Evolutionary conservation across 1,139 yeast genomes (phyloP).

Genomic region (Sugiyamaella novakii): DNA sequence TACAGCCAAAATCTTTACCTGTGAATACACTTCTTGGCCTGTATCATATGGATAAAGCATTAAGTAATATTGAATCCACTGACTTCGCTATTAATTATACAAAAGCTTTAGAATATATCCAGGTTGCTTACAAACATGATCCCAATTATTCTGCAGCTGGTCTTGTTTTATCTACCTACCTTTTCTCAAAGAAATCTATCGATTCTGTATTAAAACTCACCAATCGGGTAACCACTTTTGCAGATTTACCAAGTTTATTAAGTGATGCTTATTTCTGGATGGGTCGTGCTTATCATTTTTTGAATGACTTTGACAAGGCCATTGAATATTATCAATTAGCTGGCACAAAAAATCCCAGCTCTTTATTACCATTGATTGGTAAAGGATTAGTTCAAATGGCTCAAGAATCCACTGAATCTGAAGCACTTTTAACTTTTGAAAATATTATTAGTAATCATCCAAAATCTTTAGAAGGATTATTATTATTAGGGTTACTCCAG

Average conservation of each 20-base stretch:
- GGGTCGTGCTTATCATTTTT: constrained; percentile 71
- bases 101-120: constrained; percentile 42
- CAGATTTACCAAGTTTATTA: constrained; percentile 48
- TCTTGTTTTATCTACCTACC: constrained; percentile 54
- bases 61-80: constrained; percentile 42
- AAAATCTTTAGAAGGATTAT: constrained; percentile 65
- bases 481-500: constrained; percentile 31
- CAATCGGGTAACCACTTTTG: constrained; percentile 50
- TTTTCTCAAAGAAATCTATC: constrained; percentile 62
- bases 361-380: constrained; percentile 74
- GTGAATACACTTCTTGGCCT: constrained; percentile 69
- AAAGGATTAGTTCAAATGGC: constrained; percentile 82
- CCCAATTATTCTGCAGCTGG: constrained; percentile 48
- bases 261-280: constrained; percentile 89
- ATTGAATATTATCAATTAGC: constrained; percentile 63
- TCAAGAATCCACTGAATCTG: constrained; percentile 61
- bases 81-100: constrained; percentile 42
- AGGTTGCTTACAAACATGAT: constrained; percentile 43
- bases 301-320: constrained; percentile 64
- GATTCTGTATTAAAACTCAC: constrained; percentile 61
- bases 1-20: constrained; percentile 61
- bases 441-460: constrained; percentile 66
- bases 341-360: constrained; percentile 43
- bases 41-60: constrained; percentile 66
- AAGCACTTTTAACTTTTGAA: constrained; percentile 84